Evolutionary conservation across 2,329 filamentous ascomycete genomes (phyloP).

Genomic region (Sporothrix inflata): DNA sequence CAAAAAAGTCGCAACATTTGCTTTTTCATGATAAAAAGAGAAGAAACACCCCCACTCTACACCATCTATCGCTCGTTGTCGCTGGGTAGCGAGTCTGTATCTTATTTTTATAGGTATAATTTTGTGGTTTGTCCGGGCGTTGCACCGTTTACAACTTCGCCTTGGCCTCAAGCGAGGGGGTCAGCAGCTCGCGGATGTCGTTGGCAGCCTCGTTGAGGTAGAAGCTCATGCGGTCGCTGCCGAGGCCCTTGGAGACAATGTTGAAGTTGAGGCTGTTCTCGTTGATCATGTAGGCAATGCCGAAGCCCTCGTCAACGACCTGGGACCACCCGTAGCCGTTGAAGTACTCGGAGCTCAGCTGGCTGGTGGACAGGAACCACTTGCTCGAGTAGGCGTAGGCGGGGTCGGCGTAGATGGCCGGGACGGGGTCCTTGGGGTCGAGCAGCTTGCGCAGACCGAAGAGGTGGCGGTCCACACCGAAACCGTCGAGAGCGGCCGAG

Average conservation of each 20-base stretch:
- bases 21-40: conserved; percentile 5
- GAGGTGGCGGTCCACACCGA: conserved; percentile 94
- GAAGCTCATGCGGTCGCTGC: conserved; percentile 90
- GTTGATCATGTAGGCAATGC: conserved; percentile 96
- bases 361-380: conserved; percentile 88
- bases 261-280: conserved; percentile 73
- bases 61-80: not conserved
- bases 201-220: conserved; percentile 92
- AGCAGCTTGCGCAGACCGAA: conserved; percentile 94
- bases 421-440: conserved; percentile 76
- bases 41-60: not conserved
- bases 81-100: not conserved
- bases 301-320: conserved; percentile 93
- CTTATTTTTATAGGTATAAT: not conserved
- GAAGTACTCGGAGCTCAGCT: conserved; percentile 95
- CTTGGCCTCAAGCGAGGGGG: conserved; percentile 80
- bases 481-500: conserved; percentile 82
- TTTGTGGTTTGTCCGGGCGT: not conserved
- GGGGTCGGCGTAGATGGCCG: conserved; percentile 83
- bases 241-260: conserved; percentile 89
- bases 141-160: conserved; percentile 71
- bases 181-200: conserved; percentile 84
- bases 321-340: conserved; percentile 99
- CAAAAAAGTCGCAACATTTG: not conserved
- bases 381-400: conserved; percentile 80